Percentiles rank a stretch among this genome's conserved stretches.
These are phyloP conservation scores for Aspergillus texensis DNA, from an alignment of 2,329 filamentous ascomycete genomes.

Conservation along the genomic window DNA sequence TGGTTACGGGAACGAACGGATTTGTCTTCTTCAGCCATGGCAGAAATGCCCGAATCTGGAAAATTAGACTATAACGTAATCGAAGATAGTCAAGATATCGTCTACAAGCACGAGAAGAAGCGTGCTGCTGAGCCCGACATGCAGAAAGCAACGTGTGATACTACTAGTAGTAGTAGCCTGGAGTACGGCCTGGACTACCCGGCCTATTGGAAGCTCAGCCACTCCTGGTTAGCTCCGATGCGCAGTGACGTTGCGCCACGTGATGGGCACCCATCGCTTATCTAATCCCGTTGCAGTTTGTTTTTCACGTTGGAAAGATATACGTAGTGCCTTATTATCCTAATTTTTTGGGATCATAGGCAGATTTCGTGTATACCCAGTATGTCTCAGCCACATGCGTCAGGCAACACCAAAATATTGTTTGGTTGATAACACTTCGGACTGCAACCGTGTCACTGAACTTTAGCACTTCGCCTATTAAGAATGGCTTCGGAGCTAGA, in stretches of 20 bases:
- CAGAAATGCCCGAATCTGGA: not conserved
- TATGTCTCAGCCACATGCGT: conserved; percentile 11
- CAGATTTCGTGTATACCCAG: not conserved
- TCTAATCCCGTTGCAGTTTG: not conserved
- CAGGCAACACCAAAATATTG: not conserved
- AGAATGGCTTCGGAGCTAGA: conserved; percentile 49
- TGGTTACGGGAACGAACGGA: conserved; percentile 29
- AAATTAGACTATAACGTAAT: not conserved
- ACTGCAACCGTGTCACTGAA: not conserved
- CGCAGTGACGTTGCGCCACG: conserved; percentile 25
- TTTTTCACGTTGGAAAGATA: not conserved
- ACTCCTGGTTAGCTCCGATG: conserved; percentile 12
- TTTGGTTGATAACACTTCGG: not conserved
- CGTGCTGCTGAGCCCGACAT: conserved; percentile 27
- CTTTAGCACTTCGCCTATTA: conserved; percentile 1
- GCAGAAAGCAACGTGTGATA: conserved; percentile 24
- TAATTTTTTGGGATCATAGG: not conserved
- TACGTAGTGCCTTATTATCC: not conserved
- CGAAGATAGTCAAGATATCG: conserved; percentile 10
- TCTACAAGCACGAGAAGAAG: conserved; percentile 11
- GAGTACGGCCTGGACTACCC: not conserved
- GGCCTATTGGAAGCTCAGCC: conserved; percentile 17
- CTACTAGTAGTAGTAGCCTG: not conserved
- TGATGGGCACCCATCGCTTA: conserved; percentile 6
- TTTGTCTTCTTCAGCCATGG: conserved; percentile 43